Percentiles rank a stretch among this genome's conserved stretches.
phyloP scores from a whole-genome alignment of 345 rosid species.

The Raphanus raphanistrum region DNA sequence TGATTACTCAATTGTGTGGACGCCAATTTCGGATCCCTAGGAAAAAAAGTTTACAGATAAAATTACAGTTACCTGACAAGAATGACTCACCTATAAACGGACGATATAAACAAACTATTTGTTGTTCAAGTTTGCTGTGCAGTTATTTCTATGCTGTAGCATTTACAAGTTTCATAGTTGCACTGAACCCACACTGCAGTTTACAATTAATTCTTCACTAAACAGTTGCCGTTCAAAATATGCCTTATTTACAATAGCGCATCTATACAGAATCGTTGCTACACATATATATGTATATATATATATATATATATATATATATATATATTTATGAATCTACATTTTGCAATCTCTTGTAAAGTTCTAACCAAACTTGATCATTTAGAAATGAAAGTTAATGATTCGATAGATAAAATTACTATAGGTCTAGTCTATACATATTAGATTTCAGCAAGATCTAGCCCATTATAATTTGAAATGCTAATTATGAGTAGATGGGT shows the following conservation, averaged over 20 bases:
- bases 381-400: not conserved
- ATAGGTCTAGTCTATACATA: not conserved
- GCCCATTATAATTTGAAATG: not conserved
- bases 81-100: not conserved
- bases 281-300: not conserved
- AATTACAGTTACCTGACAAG: not conserved
- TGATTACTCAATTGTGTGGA: not conserved
- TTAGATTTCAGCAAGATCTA: not conserved
- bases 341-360: not conserved
- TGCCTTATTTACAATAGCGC: not conserved
- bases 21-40: not conserved
- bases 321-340: not conserved
- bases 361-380: not conserved
- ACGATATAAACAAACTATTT: not conserved
- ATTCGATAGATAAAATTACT: not conserved
- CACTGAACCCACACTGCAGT: not conserved
- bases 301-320: not conserved
- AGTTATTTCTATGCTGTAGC: not conserved
- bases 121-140: not conserved
- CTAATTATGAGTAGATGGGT: not conserved
- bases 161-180: not conserved
- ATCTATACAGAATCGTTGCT: not conserved
- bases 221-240: not conserved
- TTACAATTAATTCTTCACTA: not conserved
- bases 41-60: not conserved